Evolutionary conservation across 306 rosid genomes (phyloP).

Genomic region (Clitoria ternatea): DNA sequence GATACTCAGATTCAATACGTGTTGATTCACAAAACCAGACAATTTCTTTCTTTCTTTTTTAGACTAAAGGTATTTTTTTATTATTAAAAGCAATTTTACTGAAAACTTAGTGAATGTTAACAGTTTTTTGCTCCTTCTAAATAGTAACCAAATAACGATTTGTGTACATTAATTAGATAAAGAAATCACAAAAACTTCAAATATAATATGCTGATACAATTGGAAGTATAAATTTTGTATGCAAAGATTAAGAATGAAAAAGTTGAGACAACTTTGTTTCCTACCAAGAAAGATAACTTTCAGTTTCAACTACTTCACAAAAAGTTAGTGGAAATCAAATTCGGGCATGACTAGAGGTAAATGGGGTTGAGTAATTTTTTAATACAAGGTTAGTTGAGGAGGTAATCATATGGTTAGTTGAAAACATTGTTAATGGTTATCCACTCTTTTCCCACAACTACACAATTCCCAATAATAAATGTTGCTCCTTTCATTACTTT

Average conservation of each 20-base stretch:
- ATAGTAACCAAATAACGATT: no score
- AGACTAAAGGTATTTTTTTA: no score
- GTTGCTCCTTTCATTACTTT: no score
- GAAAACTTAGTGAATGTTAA: no score
- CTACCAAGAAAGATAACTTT: neutral
- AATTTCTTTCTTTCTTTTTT: no score
- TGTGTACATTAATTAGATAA: neutral
- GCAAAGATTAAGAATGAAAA: neutral
- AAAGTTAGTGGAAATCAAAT: slow-evolving; percentile 16
- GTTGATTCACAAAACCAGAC: no score
- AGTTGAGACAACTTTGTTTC: neutral
- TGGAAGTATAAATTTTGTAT: neutral
- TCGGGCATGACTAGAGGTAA: neutral
- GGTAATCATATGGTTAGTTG: slow-evolving; percentile 16
- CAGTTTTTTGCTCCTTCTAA: no score
- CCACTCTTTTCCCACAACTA: neutral
- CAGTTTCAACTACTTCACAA: neutral
- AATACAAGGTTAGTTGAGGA: neutral
- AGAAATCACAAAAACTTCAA: neutral
- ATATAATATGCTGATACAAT: neutral
- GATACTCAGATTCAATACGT: neutral
- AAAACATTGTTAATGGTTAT: slow-evolving; percentile 11
- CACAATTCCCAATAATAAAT: slow-evolving; percentile 21
- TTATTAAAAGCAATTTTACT: no score
- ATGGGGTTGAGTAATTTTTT: neutral